Conservation (phyloP, 2,329 filamentous ascomycete genomes). For the Scedosporium apiospermum region DNA sequence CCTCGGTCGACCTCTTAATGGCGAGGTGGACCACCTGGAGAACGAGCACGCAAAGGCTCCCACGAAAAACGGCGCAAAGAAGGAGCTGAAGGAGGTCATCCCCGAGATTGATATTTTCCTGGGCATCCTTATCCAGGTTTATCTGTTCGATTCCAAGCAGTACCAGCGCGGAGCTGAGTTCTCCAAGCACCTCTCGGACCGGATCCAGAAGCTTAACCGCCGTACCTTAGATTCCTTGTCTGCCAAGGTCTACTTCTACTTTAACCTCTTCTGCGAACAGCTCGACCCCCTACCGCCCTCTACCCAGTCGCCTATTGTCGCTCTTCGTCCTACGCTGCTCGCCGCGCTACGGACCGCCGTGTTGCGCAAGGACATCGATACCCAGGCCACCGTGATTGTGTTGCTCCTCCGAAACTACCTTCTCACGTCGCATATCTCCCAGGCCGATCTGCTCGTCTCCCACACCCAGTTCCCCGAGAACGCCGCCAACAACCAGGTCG, state of each 20-base stretch:
- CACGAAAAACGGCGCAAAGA: conserved; percentile 49
- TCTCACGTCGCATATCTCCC: conserved; percentile 88
- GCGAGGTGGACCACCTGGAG: conserved; percentile 64
- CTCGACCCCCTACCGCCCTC: conserved; percentile 80
- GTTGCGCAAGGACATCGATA: conserved; percentile 90
- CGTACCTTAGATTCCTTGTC: conserved; percentile 89
- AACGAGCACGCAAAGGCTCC: conserved; percentile 40
- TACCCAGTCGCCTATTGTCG: conserved; percentile 75
- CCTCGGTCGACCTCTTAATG: conserved; percentile 42
- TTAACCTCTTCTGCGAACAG: conserved; percentile 89
- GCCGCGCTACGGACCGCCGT: conserved; percentile 90
- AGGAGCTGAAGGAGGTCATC: conserved; percentile 64
- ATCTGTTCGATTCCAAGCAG: conserved; percentile 77
- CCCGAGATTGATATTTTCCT: conserved; percentile 87
- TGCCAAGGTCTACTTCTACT: conserved; percentile 97
- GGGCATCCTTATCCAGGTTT: conserved; percentile 76
- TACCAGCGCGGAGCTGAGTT: conserved; percentile 74
- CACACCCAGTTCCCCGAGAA: conserved; percentile 93
- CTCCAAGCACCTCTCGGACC: conserved; percentile 73
- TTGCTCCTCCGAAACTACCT: conserved; percentile 93
- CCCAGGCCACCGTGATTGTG: conserved; percentile 93
- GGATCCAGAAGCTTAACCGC: conserved; percentile 81
- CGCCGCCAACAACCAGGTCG: conserved; percentile 96
- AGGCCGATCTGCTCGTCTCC: conserved; percentile 90
- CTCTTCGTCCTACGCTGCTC: conserved; percentile 77